Evolutionary conservation across 148 eudicot species (phyloP), one percentile per base, ranked within the genome.

Genomic region (Vaccinium macrocarpon): DNA sequence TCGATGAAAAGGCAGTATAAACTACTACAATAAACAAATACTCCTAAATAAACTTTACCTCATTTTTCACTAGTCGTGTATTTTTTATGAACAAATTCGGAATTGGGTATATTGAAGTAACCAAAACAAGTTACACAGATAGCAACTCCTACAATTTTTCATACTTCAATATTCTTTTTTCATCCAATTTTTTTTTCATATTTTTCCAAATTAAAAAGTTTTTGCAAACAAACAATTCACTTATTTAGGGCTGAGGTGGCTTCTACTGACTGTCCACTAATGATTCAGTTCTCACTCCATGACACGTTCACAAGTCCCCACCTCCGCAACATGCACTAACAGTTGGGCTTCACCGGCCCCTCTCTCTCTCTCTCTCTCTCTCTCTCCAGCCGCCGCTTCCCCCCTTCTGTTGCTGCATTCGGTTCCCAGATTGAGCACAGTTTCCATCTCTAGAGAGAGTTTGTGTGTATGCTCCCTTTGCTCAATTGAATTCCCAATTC

Each of bases 231-330:
- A 6, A 66, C 48, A 48, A 42, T 8, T 48, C 10, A 5, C 18
- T 1, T 8, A 6, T 21, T 76, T 76, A 76, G 80, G 80, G 59
- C 80, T 50, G 57, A 77, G 59, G 57, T 50, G 80, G 59, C 38
- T 5, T n/a, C 1, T 50, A 14, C 80, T 12, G 1, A 77, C 18
- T 51, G 80, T 77, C 80, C 80, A 77, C 59, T 77, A 76, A 75
- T 5, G 10, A 72, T 42, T 42, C 1, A 38, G 1, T 32, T 5
- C 18, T 35, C 48, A 38, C 23, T 38, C 18, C 2, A 46, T 10
- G 52, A 74, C 52, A 21, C 78, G 78, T 46, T 14, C 52, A 74
- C 25, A 74, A 46, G 25, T 2, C 78, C 78, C 57, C 80, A 77
- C 80, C 18, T 23, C 80, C 6, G 19, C 21, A 18, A 25, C 80